phyloP scores from a whole-genome alignment of 2,329 filamentous ascomycete species.

The Parascedosporium putredinis region DNA sequence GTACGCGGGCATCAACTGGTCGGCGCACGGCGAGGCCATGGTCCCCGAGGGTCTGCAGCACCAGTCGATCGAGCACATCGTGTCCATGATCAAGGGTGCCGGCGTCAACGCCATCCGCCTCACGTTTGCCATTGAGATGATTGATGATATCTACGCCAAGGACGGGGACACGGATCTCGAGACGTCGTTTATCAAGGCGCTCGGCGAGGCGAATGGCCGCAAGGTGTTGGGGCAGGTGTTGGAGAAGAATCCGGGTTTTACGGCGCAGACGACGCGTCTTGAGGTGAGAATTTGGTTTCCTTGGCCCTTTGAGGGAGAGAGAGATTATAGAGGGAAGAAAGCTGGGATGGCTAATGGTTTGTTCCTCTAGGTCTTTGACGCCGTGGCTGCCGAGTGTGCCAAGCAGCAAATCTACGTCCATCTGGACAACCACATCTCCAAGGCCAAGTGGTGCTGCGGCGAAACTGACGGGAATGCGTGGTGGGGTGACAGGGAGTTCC shows the following conservation, averaged over 20 bases:
- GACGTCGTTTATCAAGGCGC: slow-evolving; percentile 31
- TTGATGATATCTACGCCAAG: slow-evolving; percentile 45
- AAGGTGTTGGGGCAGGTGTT: slow-evolving; percentile 40
- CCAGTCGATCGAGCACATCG: slow-evolving; percentile 42
- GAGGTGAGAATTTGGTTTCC: too few species aligned
- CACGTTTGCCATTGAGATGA: slow-evolving; percentile 54
- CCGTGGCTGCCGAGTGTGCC: slow-evolving; percentile 46
- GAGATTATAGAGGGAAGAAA: neutral
- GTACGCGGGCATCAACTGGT: slow-evolving; percentile 51
- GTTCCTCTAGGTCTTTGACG: slow-evolving; percentile 35
- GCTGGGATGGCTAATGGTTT: neutral
- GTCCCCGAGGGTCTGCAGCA: slow-evolving; percentile 55
- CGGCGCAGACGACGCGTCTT: slow-evolving; percentile 40
- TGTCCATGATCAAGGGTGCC: slow-evolving; percentile 44
- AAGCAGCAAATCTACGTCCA: slow-evolving; percentile 47
- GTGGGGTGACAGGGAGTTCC: slow-evolving; percentile 52
- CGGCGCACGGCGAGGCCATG: slow-evolving; percentile 52
- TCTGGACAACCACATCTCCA: slow-evolving; percentile 52
- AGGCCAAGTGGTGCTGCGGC: slow-evolving; percentile 47
- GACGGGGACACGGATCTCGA: slow-evolving; percentile 36
- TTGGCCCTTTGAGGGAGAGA: neutral
- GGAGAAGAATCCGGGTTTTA: slow-evolving; percentile 46
- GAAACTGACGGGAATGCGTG: slow-evolving; percentile 45
- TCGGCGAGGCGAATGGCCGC: slow-evolving; percentile 43
- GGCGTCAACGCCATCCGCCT: slow-evolving; percentile 55